A percentile compares a stretch with the other conserved stretches of the same genome.
Evolutionary conservation across 768 basidiomycete species (phyloP).

Genomic region (Agaricus blazei): DNA sequence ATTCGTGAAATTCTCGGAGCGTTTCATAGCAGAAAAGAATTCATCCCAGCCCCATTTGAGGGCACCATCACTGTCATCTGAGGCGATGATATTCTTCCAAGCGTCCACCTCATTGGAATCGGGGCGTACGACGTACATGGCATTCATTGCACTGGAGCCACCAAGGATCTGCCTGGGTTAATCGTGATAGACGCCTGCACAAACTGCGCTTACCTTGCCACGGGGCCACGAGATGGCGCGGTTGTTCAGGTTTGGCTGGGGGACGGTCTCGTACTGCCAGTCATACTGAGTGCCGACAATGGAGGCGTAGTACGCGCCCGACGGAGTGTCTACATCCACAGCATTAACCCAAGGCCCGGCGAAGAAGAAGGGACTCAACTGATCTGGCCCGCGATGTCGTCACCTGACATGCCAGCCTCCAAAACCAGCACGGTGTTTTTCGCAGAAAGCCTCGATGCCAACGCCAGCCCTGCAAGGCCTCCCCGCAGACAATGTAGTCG

Average conservation of each 20-base stretch:
- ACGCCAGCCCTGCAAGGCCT: conserved; percentile 26
- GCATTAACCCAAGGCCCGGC: neutral
- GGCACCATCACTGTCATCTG: conserved; percentile 21
- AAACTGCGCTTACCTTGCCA: conserved; percentile 36
- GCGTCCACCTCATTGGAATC: conserved; percentile 40
- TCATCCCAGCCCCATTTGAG: conserved; percentile 40
- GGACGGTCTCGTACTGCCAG: conserved; percentile 41
- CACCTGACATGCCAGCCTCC: conserved; percentile 31
- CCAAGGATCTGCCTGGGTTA: conserved; percentile 35
- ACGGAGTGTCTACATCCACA: conserved; percentile 32
- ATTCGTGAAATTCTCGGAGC: conserved; percentile 51
- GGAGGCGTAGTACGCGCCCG: conserved; percentile 41
- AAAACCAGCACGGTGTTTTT: conserved; percentile 31
- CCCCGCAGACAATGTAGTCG: conserved; percentile 47
- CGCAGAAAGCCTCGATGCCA: conserved; percentile 30
- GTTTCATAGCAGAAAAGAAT: conserved; percentile 40
- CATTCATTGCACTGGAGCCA: conserved; percentile 60
- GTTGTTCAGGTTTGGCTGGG: conserved; percentile 36
- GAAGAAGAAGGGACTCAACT: conserved; percentile 10
- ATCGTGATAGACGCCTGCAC: neutral
- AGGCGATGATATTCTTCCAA: conserved; percentile 34
- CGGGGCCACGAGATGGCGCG: conserved; percentile 45
- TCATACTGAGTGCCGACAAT: conserved; percentile 42
- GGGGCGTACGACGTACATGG: conserved; percentile 54
- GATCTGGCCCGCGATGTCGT: conserved; percentile 23